phyloP scores from a whole-genome alignment of 495 filamentous ascomycete species.

The Talaromyces adpressus region DNA sequence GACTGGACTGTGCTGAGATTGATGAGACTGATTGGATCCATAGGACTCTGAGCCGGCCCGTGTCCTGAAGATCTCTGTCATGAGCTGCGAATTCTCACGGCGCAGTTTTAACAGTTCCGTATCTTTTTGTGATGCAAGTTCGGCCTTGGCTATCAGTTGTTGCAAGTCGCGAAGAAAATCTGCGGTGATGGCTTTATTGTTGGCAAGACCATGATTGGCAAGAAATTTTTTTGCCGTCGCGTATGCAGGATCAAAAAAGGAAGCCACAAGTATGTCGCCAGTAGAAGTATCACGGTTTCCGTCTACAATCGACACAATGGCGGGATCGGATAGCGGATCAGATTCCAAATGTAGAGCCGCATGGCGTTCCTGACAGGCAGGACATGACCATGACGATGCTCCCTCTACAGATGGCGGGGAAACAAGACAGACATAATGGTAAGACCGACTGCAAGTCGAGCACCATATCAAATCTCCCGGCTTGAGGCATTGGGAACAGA shows the following conservation, averaged over 20 bases:
- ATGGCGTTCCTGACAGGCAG: not conserved
- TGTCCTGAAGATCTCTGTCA: not conserved
- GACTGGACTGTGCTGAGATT: not conserved
- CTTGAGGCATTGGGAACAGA: constrained; percentile 24
- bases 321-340: not conserved
- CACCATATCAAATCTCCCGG: constrained; percentile 23
- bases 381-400: constrained; percentile 1
- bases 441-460: constrained; percentile 28
- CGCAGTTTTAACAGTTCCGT: not conserved
- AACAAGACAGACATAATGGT: constrained; percentile 24
- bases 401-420: not conserved
- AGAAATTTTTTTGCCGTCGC: not conserved
- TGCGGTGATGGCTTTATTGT: constrained; percentile 9
- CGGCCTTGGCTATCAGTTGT: not conserved
- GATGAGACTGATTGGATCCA: not conserved
- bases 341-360: not conserved
- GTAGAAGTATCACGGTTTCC: not conserved
- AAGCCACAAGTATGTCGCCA: not conserved
- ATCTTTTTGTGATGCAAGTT: not conserved
- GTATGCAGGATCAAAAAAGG: not conserved
- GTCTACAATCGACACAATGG: not conserved
- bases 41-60: not conserved
- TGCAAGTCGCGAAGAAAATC: constrained; percentile 11
- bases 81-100: not conserved
- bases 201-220: not conserved